A percentile compares a stretch with the other conserved stretches of the same genome.
phyloP scores from a whole-genome alignment of 1,284 basidiomycete genomes.

The Ganoderma sp. region DNA sequence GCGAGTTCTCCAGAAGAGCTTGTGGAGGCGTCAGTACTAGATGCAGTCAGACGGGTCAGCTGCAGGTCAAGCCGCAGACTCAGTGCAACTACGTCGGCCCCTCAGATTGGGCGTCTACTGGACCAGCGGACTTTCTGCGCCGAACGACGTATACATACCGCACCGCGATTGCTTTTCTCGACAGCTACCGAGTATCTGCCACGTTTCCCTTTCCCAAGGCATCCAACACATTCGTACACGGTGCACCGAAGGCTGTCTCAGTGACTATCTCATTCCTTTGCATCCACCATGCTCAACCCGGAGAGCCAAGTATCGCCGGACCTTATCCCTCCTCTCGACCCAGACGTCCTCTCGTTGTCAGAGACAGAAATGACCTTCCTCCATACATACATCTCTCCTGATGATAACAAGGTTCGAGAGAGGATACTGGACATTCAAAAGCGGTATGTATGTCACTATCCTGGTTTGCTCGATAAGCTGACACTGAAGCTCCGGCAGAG shows the following conservation, averaged over 20 bases:
- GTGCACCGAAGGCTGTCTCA: too few species aligned
- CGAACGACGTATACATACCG: too few species aligned
- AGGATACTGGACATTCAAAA: conserved; percentile 40
- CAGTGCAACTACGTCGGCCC: too few species aligned
- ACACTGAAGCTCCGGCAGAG: conserved; percentile 19
- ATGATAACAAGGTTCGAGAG: conserved; percentile 34
- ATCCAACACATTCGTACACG: background rate
- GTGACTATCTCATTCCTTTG: background rate
- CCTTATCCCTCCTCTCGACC: conserved; percentile 37
- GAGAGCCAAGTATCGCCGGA: conserved; percentile 32
- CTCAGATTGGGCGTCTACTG: too few species aligned
- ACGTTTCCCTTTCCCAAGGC: background rate
- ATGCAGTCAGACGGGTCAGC: too few species aligned
- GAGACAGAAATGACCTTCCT: conserved; percentile 38
- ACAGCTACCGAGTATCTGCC: too few species aligned
- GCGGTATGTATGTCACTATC: conserved; percentile 30
- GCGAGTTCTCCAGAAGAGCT: too few species aligned
- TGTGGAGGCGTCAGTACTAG: too few species aligned
- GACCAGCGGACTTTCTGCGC: too few species aligned
- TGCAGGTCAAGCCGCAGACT: too few species aligned
- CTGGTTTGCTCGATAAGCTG: background rate
- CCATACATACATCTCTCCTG: conserved; percentile 31
- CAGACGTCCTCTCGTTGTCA: conserved; percentile 32
- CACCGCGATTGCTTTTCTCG: too few species aligned
- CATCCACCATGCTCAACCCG: conserved; percentile 17